Base-by-base conservation (phyloP, 2,329 filamentous ascomycete genomes). In the Aspergillus jensenii region DNA sequence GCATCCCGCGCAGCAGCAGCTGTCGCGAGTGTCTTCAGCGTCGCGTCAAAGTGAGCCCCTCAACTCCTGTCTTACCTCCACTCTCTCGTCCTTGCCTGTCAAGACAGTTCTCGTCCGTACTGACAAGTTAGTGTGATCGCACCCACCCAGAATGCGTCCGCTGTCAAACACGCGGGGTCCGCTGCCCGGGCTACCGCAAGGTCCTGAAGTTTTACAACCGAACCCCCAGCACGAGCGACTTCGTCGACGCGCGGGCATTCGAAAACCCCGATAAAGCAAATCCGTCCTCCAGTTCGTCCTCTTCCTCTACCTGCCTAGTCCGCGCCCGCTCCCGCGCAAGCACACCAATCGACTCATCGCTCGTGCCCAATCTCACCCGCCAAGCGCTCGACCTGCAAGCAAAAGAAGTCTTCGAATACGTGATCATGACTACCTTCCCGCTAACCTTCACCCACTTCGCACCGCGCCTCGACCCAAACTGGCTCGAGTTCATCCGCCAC, bases 1-100 rank as follows among this genome's bases (percentile, higher is more conserved):
- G 60, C 27, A 63, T 67, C 14, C 65, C 63, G 43, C 64, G 59
- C 33, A 67, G 59, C 46, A 62, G 35, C n/a, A 65, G 65, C 56
- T 67, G 65, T 46, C 56, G 55, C 27, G 58, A 63, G 11, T 67
- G 65, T 59, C 44, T 67, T 15, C 52, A 62, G 47, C 65, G 65
- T 40, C 63, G 62, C 21, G 56, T 67, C 55, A 67, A 67, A 60
- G 65, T 67, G 56, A 21, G 56, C 35, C 14, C 14, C 7, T n/a
- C 35, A 37, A n/a, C 35, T 37, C 27, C 17, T 31, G 21, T 33
- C n/a, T 39, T 19, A 23, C 41, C 23, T 27, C 11, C 8, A 31
- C 8, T 21, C 14, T 35, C 41, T 33, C 43, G 4, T 12, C 12
- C 45, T 23, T 25, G 15, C 1, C 12, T 44, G 27, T 31, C 27